Conservation (phyloP, 2,329 filamentous ascomycete genomes). For the Epichloe sp. region DNA sequence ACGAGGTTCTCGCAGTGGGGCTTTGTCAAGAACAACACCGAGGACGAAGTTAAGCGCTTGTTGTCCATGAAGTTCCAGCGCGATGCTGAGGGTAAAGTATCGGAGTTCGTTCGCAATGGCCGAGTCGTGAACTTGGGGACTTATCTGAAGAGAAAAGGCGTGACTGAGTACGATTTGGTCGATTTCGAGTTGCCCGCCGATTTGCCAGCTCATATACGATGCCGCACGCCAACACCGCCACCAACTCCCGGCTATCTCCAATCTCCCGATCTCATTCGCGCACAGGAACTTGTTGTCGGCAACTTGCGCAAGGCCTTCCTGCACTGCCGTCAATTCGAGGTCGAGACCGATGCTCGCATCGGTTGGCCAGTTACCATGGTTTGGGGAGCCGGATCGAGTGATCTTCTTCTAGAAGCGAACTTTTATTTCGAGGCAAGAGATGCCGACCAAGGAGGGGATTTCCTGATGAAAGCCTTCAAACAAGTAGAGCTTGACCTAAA, state of each 20-base stretch:
- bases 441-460: slow-evolving; percentile 25
- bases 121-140: slow-evolving; percentile 38
- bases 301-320: slow-evolving; percentile 32
- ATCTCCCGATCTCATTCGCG: slow-evolving; percentile 29
- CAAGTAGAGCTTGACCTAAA: slow-evolving; percentile 29
- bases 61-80: slow-evolving; percentile 39
- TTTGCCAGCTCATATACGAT: slow-evolving; percentile 29
- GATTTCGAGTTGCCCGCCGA: slow-evolving; percentile 30
- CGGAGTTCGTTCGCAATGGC: slow-evolving; percentile 38
- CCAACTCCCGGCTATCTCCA: slow-evolving; percentile 27
- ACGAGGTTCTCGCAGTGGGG: slow-evolving; percentile 42
- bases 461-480: slow-evolving; percentile 29
- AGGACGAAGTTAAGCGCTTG: slow-evolving; percentile 37
- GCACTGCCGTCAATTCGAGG: slow-evolving; percentile 30
- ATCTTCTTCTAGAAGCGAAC: slow-evolving; percentile 30
- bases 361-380: slow-evolving; percentile 29
- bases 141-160: slow-evolving; percentile 39
- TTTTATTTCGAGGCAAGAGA: slow-evolving; percentile 28
- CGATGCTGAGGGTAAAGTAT: slow-evolving; percentile 38
- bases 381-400: slow-evolving; percentile 31
- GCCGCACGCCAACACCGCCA: slow-evolving; percentile 31
- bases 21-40: slow-evolving; percentile 41
- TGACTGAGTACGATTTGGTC: slow-evolving; percentile 38
- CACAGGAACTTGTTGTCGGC: slow-evolving; percentile 29
- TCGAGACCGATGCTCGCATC: slow-evolving; percentile 23